Evolutionary conservation across 164 flowering plant genomes (phyloP), one percentile per base, ranked within the genome.

Genomic region (Magnolia sinica): DNA sequence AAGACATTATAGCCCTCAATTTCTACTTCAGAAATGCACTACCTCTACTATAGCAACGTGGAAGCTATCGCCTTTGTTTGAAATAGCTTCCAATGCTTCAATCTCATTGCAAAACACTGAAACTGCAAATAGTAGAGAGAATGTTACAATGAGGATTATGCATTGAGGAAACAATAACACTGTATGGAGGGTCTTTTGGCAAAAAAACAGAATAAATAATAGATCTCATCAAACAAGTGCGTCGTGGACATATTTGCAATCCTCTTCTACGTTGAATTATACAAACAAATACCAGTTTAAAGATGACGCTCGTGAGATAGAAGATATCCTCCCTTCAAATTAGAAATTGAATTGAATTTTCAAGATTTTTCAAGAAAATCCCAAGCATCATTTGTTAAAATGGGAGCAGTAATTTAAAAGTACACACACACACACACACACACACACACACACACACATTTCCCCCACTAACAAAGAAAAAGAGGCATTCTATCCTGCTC

Each of bases 31-130:
- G 14, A 20, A 59, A n/a, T 7, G 50, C 49, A 1, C 68, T 83
- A 93, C 98, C 98, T 91, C 98, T 24, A 92, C 91, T 27, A 94
- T 88, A 9, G 98, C 97, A 77, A 94, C 89, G 84, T 94, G 97
- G 84, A 90, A 94, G 80, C 79, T 82, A 75, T 86, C 89, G 27
- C 82, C 76, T 68, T 83, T 83, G 74, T 75, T 83, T 67, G 88
- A 82, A 73, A 90, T 76, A 78, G 89, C 94, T 4, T 86, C 79
- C 29, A 91, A 78, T 67, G 98, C 97, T 76, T 90, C 94, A 71
- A 81, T 79, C 83, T 85, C 91, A 80, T 88, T 79, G 80, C 76
- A 84, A 81, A 90, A 92, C 55, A 81, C 73, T 51, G 85, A 88
- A 79, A 94, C 98, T 94, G 90, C 31, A 82, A 76, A 74, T 8